Conservation (phyloP, 768 basidiomycete species). For the Pleurotus tuber-regium region DNA sequence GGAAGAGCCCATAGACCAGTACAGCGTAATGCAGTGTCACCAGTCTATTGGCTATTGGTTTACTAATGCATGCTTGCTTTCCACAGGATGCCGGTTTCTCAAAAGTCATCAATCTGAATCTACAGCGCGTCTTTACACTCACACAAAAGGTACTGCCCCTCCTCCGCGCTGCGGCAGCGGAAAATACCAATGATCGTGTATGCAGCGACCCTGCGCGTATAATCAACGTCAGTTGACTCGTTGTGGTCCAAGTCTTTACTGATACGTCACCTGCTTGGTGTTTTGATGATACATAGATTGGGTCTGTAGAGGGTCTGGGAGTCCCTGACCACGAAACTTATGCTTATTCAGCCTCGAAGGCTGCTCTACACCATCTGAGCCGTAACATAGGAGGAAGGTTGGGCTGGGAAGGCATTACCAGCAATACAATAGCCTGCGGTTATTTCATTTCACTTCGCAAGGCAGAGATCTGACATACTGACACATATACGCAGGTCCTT, state of each 20-base stretch:
- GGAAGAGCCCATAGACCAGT: constrained; percentile 44
- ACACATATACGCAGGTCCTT: constrained; percentile 20
- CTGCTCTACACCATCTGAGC: constrained; percentile 56
- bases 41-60: constrained; percentile 12
- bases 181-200: constrained; percentile 31
- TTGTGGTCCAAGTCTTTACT: background rate
- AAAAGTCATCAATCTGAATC: constrained; percentile 60
- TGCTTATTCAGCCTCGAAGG: constrained; percentile 66
- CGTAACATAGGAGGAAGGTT: constrained; percentile 55
- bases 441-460: background rate
- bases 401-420: constrained; percentile 54
- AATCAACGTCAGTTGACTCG: constrained; percentile 43
- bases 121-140: constrained; percentile 62
- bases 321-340: constrained; percentile 61
- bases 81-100: constrained; percentile 54
- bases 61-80: constrained; percentile 7
- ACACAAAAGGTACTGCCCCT: constrained; percentile 61
- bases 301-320: constrained; percentile 54
- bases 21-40: constrained; percentile 37
- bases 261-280: background rate
- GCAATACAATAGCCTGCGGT: constrained; percentile 64
- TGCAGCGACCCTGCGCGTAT: constrained; percentile 53
- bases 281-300: constrained; percentile 58
- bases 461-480: background rate
- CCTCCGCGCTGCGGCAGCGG: constrained; percentile 42